A percentile compares a stretch with the other conserved stretches of the same genome.
These are phyloP conservation scores for Senecio squalidus DNA, from an alignment of 140 eudicot species.

Conservation along the genomic window DNA sequence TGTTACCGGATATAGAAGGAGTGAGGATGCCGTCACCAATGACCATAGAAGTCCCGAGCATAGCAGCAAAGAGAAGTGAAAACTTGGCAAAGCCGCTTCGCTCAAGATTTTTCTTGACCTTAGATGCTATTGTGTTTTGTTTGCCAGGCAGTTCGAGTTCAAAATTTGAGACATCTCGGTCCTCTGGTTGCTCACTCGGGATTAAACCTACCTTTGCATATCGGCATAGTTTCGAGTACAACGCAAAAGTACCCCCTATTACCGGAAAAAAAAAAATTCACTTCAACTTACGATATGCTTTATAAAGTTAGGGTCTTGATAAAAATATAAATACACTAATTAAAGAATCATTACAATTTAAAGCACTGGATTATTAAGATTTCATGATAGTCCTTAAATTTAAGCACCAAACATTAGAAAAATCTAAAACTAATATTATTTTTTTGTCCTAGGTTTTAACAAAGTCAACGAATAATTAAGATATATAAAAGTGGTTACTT, in stretches of 20 bases:
- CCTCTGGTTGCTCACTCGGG: constrained; percentile 69
- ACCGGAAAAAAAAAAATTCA: not conserved
- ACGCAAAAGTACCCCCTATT: constrained; percentile 80
- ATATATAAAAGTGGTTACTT: not conserved
- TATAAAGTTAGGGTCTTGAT: too few species aligned
- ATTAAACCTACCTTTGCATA: constrained; percentile 59
- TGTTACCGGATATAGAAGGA: constrained; percentile 75
- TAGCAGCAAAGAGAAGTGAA: constrained; percentile 53
- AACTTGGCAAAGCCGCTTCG: constrained; percentile 45
- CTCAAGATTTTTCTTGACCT: constrained; percentile 47
- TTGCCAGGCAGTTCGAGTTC: constrained; percentile 44
- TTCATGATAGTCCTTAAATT: too few species aligned
- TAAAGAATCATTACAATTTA: too few species aligned
- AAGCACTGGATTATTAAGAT: too few species aligned
- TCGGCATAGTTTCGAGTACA: constrained; percentile 73
- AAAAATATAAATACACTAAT: too few species aligned
- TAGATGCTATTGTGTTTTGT: constrained; percentile 36
- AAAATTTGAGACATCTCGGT: constrained; percentile 55
- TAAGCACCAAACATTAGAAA: too few species aligned
- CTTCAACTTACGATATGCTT: not conserved
- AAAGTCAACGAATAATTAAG: constrained; percentile 1
- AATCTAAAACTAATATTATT: too few species aligned
- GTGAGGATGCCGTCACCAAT: constrained; percentile 91
- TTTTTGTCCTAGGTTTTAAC: not conserved
- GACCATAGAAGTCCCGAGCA: constrained; percentile 89